Base-by-base conservation (phyloP, 331 rosid genomes). In the Phaseolus coccineus region DNA sequence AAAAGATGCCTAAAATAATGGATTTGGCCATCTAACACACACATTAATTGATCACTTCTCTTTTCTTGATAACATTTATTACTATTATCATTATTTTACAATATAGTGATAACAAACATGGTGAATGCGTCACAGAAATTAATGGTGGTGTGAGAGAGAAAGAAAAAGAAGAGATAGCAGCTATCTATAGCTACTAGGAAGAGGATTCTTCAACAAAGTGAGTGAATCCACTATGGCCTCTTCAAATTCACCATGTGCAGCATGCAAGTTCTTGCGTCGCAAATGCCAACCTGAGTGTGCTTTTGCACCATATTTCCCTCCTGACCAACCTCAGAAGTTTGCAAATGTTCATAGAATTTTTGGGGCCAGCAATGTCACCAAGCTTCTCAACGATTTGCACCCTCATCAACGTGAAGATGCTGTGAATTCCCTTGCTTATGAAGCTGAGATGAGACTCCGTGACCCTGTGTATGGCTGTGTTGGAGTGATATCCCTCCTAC, bases 381-480 rank as follows among this genome's bases (percentile, higher is more conserved):
- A 95, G 77, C 91, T 95, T 8, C 94, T 95, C 61, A 95, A 95
- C 37, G 97, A 95, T 73, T 80, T 95, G 76, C 97, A 87, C 86
- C 99, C 97, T 19, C 94, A 93, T 79, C 97, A 95, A 85, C 87
- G 97, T 1, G 98, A 95, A 83, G 98, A 95, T 39, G 97, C 98
- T 0, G 97, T 92, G 3, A 95, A 95, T 74, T 95, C 98, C 12
- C 95, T 95, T 0, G 98, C 98, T 22, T 95, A 92, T 66, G 97
- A 95, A 79, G 97, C 97, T 0, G 98, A 95, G 55, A 95, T 92
- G 98, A 87, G 98, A 14, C 97, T 95, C 68, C 97, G 98, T 0
- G 98, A 95, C 37, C 98, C 97, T 7, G 96, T 95, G n/a, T 95
- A 95, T 64, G 98, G 98, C 33, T 92, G 97, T 71, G 97, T 95